phyloP scores from a whole-genome alignment of 306 rosid genomes.

The Acacia confusa region DNA sequence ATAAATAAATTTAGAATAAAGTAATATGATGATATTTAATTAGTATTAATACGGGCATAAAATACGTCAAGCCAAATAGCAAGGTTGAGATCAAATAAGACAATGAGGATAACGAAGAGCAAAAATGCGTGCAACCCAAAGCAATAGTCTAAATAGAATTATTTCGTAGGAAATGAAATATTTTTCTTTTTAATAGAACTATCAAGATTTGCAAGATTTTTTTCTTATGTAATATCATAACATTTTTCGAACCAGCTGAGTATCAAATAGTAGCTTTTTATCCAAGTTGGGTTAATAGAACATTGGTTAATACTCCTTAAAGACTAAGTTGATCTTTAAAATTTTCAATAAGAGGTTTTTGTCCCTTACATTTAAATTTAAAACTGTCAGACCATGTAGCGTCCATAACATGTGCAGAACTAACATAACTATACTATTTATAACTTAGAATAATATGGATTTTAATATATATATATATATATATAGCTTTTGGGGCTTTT shows the following conservation, averaged over 20 bases:
- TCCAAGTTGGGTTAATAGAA: too few relatives aligned
- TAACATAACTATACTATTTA: not conserved
- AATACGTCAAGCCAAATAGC: not conserved
- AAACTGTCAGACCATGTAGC: not conserved
- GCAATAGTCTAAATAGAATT: too few relatives aligned
- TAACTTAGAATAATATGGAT: not conserved
- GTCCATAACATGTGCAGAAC: not conserved
- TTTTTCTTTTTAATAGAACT: not conserved
- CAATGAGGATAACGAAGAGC: not conserved
- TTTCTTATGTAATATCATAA: too few relatives aligned
- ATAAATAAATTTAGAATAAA: not conserved
- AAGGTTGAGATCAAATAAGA: not conserved
- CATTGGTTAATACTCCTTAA: too few relatives aligned
- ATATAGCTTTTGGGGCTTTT: too few relatives aligned
- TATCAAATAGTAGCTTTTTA: too few relatives aligned
- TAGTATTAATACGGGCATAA: not conserved
- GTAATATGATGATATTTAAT: not conserved
- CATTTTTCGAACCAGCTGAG: too few relatives aligned
- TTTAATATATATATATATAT: not conserved
- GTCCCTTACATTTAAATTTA: too few relatives aligned
- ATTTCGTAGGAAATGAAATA: too few relatives aligned
- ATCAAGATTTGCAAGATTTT: not conserved
- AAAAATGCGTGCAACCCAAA: not conserved
- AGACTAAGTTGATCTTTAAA: too few relatives aligned
- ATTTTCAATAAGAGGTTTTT: too few relatives aligned